Evolutionary conservation across 345 rosid genomes (phyloP).

Genomic region (Bruguiera parviflora): DNA sequence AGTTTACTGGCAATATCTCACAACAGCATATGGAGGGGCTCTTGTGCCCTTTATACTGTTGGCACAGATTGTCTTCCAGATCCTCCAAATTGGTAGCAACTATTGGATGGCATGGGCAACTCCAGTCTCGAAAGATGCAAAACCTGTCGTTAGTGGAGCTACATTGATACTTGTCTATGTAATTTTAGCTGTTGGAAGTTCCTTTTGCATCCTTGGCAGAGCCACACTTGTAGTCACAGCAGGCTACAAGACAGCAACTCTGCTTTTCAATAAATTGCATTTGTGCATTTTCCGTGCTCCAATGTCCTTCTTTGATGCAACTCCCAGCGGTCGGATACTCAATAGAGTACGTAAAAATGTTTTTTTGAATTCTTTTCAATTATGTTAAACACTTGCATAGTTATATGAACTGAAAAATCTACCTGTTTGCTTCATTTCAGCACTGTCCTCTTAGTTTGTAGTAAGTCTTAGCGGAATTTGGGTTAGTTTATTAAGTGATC

Average conservation of each 20-base stretch:
- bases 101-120: constrained; percentile 92
- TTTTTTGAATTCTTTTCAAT: not conserved
- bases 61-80: constrained; percentile 57
- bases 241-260: constrained; percentile 64
- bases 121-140: constrained; percentile 49
- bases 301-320: constrained; percentile 82
- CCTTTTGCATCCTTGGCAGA: constrained; percentile 53
- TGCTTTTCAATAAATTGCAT: constrained; percentile 67
- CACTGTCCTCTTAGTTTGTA: not conserved
- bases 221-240: constrained; percentile 49
- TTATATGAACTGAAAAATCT: not conserved
- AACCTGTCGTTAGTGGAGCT: constrained; percentile 45
- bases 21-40: constrained; percentile 66
- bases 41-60: constrained; percentile 65
- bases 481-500: not conserved
- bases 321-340: constrained; percentile 71
- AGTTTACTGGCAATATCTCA: constrained; percentile 64
- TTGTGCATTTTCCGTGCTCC: constrained; percentile 65
- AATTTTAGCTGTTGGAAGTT: constrained; percentile 54
- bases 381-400: not conserved
- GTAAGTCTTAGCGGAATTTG: not conserved
- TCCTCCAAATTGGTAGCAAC: constrained; percentile 74
- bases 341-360: constrained; percentile 46
- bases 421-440: not conserved
- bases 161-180: constrained; percentile 56